A percentile compares a stretch with the other conserved stretches of the same genome.
Evolutionary conservation across 2,329 filamentous ascomycete genomes (phyloP).

Genomic region (Neurospora sp.): DNA sequence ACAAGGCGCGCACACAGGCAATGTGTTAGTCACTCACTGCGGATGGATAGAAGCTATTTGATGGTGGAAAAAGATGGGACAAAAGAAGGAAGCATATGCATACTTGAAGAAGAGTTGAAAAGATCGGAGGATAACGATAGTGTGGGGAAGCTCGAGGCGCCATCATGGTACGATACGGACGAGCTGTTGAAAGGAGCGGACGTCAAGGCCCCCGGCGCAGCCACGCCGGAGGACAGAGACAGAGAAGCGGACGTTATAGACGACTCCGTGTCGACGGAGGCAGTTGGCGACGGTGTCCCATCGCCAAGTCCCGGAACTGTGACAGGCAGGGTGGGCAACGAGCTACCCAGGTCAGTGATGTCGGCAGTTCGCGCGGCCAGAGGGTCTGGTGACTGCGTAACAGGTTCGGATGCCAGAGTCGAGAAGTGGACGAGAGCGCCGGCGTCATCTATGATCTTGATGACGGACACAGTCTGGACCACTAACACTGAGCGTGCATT

Average conservation of each 20-base stretch:
- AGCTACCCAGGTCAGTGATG: conserved; percentile 7
- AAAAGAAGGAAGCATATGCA: conserved; percentile 1
- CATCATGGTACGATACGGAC: conserved; percentile 1
- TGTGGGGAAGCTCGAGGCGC: conserved; percentile 10
- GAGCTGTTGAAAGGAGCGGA: conserved; percentile 21
- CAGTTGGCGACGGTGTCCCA: conserved; percentile 14
- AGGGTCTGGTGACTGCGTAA: conserved; percentile 27
- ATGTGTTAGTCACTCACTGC: conserved; percentile 3
- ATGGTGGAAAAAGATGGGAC: not conserved
- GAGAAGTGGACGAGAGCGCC: conserved; percentile 35
- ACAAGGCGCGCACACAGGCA: not conserved
- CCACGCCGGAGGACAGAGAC: conserved; percentile 16
- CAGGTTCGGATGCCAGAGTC: conserved; percentile 30
- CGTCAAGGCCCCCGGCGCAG: conserved; percentile 20
- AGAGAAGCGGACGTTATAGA: conserved; percentile 11
- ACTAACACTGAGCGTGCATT: conserved; percentile 28
- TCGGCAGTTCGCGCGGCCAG: conserved; percentile 27
- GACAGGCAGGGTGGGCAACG: conserved; percentile 16
- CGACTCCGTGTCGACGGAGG: conserved; percentile 9
- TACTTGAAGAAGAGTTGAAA: conserved; percentile 17
- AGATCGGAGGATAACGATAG: conserved; percentile 7
- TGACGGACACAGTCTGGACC: conserved; percentile 44
- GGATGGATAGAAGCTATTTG: not conserved
- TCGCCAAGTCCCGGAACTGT: conserved; percentile 9
- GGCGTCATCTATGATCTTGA: conserved; percentile 39